Evolutionary conservation across 352 stramenopile genomes (phyloP), one percentile per base, ranked within the genome.

Genomic region (Globisporangium nagaii): DNA sequence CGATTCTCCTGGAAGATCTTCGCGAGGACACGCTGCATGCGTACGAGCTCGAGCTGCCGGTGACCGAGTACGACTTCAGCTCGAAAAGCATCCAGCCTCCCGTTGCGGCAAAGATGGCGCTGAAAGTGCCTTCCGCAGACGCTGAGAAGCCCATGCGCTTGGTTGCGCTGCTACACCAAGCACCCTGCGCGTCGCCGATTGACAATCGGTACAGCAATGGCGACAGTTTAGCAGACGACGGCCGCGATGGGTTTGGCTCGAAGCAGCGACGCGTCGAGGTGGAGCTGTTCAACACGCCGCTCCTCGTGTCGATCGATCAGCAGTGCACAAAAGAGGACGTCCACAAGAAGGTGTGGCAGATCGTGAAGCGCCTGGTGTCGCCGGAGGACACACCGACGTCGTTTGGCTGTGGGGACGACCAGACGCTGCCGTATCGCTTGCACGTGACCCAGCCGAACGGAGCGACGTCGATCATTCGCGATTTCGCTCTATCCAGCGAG

Each of bases 11-110:
- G 2, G 73, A 88, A 25, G 64, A 75, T 35, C 17, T 90, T n/a
- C 53, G 56, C 2, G 72, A 87, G 25, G 62, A 67, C 17, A 64
- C 73, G 17, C 62, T 96, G 2, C 87, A 96, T 46, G 88, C 88
- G 1, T 98, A 95, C 62, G 80, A 98, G 59, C 64, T 98, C 12
- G 86, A 96, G 30, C 39, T 77, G 24, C 70, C 79, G 0, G 56
- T 93, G 25, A 67, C 46, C 3, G 73, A 84, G 17, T 89, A 92
- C 44, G 66, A 82, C 1, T 82, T 89, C 24, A 80, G 79, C 22
- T 91, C 80, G n/a, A 60, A 65, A 46, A 76, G 70, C 12, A 66
- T 93, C 17, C 63, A 72, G 11, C 72, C 79, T 39, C 45, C 63
- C 4, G 60, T 42, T 22, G 35, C 58, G 32, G 58, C 66, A 37